Evolutionary conservation across 257 asterid species (phyloP).

Genomic region (Solanum pennellii): DNA sequence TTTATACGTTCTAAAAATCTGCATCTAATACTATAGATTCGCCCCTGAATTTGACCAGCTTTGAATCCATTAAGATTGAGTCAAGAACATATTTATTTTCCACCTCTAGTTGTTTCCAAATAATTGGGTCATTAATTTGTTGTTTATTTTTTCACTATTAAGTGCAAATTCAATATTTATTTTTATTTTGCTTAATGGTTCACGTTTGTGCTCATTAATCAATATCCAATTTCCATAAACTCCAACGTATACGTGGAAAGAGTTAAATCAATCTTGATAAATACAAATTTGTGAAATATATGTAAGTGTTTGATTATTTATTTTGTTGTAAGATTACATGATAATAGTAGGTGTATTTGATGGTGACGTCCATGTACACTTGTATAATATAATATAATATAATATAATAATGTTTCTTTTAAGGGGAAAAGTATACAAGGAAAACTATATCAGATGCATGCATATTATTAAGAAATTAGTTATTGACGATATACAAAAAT

Average conservation of each 20-base stretch:
- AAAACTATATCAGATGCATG: background rate
- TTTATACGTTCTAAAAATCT: too few relatives aligned
- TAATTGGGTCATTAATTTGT: background rate
- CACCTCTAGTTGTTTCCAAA: background rate
- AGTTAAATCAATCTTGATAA: background rate
- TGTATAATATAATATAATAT: background rate
- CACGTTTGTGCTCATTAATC: background rate
- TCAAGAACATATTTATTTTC: background rate
- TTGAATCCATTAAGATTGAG: background rate
- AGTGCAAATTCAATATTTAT: background rate
- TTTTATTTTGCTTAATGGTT: background rate
- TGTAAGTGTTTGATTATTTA: background rate
- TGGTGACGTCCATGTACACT: conserved; percentile 5
- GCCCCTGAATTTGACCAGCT: background rate
- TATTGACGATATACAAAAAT: background rate
- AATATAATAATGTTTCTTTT: background rate
- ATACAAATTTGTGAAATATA: background rate
- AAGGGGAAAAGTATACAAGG: conserved; percentile 16
- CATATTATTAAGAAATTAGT: background rate
- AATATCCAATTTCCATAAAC: background rate
- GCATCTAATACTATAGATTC: background rate
- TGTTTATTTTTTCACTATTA: background rate
- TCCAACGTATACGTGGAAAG: background rate
- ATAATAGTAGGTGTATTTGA: conserved; percentile 5
- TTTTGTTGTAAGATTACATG: conserved; percentile 16